Evolutionary conservation across 208 protist species (phyloP).

Genomic region (Leishmania arabica): DNA sequence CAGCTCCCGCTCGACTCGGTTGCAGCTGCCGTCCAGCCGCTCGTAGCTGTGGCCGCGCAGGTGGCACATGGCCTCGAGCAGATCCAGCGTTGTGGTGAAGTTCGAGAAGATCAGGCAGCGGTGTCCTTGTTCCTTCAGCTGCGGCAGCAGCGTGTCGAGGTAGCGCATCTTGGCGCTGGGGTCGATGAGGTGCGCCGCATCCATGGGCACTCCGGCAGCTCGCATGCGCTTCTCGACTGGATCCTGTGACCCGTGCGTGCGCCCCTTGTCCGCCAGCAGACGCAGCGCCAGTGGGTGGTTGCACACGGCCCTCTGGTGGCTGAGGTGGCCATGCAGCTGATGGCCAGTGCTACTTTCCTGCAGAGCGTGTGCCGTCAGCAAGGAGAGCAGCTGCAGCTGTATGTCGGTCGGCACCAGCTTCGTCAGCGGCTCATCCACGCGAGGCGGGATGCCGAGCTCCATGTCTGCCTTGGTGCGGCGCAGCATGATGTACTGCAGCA

Average conservation of each 20-base stretch:
- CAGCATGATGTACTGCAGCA: conserved; percentile 93
- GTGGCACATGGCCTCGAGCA: conserved; percentile 81
- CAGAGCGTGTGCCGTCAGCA: conserved; percentile 56
- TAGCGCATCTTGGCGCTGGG: conserved; percentile 94
- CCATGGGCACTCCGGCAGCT: conserved; percentile 58
- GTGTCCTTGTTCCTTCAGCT: conserved; percentile 78
- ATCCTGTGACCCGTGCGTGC: conserved; percentile 17
- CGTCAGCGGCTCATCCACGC: conserved; percentile 87
- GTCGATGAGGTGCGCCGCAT: conserved; percentile 62
- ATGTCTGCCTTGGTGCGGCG: conserved; percentile 97
- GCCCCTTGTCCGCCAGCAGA: conserved; percentile 55
- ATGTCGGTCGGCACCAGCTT: conserved; percentile 71
- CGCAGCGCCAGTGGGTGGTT: conserved; percentile 83
- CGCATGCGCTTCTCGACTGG: conserved; percentile 47
- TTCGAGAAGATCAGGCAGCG: conserved; percentile 93
- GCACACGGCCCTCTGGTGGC: conserved; percentile 83
- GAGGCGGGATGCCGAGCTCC: conserved; percentile 97
- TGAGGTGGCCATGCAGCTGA: conserved; percentile 57
- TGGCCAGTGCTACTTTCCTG: conserved; percentile 33
- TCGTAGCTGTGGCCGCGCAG: conserved; percentile 81
- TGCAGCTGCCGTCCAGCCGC: conserved; percentile 80
- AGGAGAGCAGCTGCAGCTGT: conserved; percentile 79
- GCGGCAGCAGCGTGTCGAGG: conserved; percentile 91
- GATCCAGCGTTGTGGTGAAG: conserved; percentile 87
- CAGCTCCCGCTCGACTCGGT: conserved; percentile 87